These are phyloP conservation scores for Exophiala viscosa DNA, from an alignment of 2,329 filamentous ascomycete genomes.

Conservation along the genomic window DNA sequence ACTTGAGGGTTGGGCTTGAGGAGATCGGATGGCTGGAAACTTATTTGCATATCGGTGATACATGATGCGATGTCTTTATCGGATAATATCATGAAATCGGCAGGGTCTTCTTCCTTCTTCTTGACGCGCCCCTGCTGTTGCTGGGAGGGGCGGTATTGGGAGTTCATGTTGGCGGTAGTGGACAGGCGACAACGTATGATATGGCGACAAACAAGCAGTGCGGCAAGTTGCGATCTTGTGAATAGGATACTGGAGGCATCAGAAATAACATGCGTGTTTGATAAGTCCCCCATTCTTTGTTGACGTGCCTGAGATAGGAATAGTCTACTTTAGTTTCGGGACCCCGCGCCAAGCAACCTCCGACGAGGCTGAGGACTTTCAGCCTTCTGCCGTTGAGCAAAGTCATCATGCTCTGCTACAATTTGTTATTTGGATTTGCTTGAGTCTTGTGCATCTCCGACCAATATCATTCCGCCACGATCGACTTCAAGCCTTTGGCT, in stretches of 20 bases:
- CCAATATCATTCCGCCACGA: not conserved
- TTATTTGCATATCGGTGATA: conserved; percentile 93
- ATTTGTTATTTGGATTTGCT: not conserved
- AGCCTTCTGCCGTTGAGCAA: not conserved
- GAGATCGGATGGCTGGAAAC: conserved; percentile 79
- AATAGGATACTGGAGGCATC: not conserved
- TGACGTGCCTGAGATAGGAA: not conserved
- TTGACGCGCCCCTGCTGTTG: conserved; percentile 46
- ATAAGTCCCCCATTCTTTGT: not conserved
- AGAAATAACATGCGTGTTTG: not conserved
- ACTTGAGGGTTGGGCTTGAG: conserved; percentile 91
- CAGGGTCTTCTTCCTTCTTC: conserved; percentile 56
- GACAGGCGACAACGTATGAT: not conserved
- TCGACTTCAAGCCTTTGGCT: too few relatives aligned
- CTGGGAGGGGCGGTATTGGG: conserved; percentile 44
- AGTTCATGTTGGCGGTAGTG: conserved; percentile 43
- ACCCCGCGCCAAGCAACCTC: not conserved
- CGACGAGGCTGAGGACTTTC: not conserved
- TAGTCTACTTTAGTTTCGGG: not conserved
- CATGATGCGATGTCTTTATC: conserved; percentile 87
- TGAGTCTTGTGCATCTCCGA: not conserved
- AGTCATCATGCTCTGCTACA: not conserved
- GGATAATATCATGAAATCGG: conserved; percentile 58
- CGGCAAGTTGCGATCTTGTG: not conserved
- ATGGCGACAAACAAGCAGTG: not conserved